Conservation (phyloP, 768 basidiomycete genomes). For the Gymnopilus dilepis region DNA sequence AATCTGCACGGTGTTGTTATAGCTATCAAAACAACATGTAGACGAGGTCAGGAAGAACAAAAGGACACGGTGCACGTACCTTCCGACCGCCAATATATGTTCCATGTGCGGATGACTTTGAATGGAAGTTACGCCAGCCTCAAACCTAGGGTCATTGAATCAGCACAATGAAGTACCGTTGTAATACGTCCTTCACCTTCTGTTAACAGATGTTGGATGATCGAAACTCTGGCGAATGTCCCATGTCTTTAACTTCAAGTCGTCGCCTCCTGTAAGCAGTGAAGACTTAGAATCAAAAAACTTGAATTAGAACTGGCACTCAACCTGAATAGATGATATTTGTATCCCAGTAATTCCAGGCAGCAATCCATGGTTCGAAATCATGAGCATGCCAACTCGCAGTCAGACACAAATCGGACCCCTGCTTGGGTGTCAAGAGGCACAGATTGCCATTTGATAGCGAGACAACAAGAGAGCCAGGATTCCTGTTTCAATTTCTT, state of each 20-base stretch:
- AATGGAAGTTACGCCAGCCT: constrained; percentile 91
- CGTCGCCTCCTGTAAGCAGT: constrained; percentile 79
- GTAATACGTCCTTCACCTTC: constrained; percentile 48
- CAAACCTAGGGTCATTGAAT: constrained; percentile 60
- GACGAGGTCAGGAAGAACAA: no score
- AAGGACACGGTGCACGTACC: constrained; percentile 48
- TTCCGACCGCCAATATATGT: constrained; percentile 88
- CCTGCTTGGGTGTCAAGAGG: constrained; percentile 57
- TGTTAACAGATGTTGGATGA: constrained; percentile 72
- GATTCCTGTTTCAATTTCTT: constrained; percentile 37
- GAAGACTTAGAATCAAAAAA: not conserved
- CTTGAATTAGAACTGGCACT: constrained; percentile 9
- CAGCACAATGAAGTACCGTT: not conserved
- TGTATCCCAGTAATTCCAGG: constrained; percentile 88
- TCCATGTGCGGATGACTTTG: constrained; percentile 83
- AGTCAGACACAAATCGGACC: constrained; percentile 47
- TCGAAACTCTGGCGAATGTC: constrained; percentile 73
- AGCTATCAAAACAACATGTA: no score
- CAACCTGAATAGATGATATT: constrained; percentile 85
- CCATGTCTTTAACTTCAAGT: constrained; percentile 90
- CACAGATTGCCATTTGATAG: constrained; percentile 80
- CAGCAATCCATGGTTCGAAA: constrained; percentile 92
- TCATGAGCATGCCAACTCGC: constrained; percentile 88
- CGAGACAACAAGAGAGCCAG: constrained; percentile 75
- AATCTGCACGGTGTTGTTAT: constrained; percentile 78